Base-by-base conservation (phyloP, 192 early-diverging fungal species). In the Backusella sp. region DNA sequence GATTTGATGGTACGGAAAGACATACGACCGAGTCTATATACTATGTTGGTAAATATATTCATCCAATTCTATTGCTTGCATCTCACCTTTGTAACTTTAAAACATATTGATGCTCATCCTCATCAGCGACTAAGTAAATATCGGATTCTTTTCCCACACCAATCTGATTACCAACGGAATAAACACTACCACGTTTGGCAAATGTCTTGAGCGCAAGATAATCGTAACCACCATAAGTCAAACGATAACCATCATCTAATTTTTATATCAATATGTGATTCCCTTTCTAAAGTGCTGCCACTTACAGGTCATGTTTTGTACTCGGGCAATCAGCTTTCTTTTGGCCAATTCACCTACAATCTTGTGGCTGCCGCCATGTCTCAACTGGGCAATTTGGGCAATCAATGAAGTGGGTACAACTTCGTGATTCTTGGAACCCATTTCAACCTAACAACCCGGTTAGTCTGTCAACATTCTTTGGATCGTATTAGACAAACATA, bases 141-240 rank as follows among this genome's bases (percentile, higher is more conserved):
- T 99, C 98, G 4, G 97, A 98, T 84, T 99, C 98, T 83, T 99
- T 99, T 59, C 98, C 98, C 7, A 99, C 96, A 81, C 98, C 98
- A 79, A 99, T 99, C 86, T 98, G 97, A 86, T 99, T 98, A 21
- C 98, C 98, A 5, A 99, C 97, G 30, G 97, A 98, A 73, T 90
- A 90, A 17, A 99, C 91, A 1, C 90, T 86, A 11, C 94, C 95
- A 53, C 96, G 89, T 79, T 94, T 94, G 71, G 89, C 91, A 78
- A 99, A 87, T 6, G 98, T 96, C 81, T 94, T 95, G 39, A 99
- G 87, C 0, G 98, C 97, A 59, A 99, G 87, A 80, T 98, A 98
- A 82, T 99, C 98, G 87, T 97, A 99, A n/a, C 98, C 98, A 67
- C 97, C 96, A 80, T 99, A 99, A 32, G 98, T 96, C 72, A 99